These are phyloP conservation scores for Eucalyptus melliodora DNA, from an alignment of 345 rosid genomes.

Conservation along the genomic window DNA sequence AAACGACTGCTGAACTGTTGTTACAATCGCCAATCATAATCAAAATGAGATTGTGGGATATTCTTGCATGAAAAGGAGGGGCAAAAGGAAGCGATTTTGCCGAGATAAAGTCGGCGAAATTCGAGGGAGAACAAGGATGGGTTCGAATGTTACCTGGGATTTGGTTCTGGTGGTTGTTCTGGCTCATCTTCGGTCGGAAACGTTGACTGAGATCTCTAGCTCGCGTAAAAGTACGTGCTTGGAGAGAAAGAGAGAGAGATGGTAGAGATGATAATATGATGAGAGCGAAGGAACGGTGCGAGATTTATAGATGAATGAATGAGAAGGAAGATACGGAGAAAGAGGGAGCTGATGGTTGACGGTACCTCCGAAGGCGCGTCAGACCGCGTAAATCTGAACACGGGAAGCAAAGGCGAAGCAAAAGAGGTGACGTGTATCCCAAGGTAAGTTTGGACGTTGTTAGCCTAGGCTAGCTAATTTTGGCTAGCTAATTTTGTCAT, in stretches of 20 bases:
- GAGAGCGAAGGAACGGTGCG: not conserved
- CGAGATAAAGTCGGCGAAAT: not conserved
- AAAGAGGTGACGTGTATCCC: not conserved
- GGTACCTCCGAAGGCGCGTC: not conserved
- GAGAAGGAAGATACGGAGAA: not conserved
- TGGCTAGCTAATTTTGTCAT: not conserved
- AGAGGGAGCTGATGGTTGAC: not conserved
- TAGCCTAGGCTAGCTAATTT: not conserved
- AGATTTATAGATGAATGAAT: not conserved
- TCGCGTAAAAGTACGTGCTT: not conserved
- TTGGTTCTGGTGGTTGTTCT: conserved; percentile 3
- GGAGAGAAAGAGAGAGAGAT: not conserved
- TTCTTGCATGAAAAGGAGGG: not conserved
- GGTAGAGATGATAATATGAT: not conserved
- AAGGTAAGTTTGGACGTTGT: too few relatives aligned
- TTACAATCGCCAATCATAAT: not conserved
- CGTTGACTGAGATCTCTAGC: not conserved
- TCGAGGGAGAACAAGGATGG: not conserved
- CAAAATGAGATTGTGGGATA: not conserved
- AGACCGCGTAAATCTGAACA: not conserved
- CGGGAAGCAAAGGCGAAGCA: not conserved
- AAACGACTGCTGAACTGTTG: not conserved
- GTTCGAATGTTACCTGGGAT: not conserved
- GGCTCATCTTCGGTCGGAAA: conserved; percentile 9
- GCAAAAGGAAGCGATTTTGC: not conserved